phyloP scores from a whole-genome alignment of 352 stramenopile species.

The Globisporangium nunn region DNA sequence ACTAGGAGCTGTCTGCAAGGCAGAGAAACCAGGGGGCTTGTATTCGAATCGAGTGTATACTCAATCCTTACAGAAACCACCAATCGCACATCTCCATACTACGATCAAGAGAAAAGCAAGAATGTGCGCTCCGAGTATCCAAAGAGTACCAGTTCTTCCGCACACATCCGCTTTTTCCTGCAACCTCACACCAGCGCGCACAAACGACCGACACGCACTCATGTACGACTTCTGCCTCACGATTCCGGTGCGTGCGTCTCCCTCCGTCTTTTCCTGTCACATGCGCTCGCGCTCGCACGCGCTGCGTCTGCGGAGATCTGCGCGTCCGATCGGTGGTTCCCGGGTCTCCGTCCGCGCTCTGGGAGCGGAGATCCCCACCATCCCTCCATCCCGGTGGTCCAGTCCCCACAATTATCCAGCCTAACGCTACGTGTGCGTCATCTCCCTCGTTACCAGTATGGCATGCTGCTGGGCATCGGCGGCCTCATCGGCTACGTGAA shows the following conservation, averaged over 20 bases:
- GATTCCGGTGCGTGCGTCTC: constrained; percentile 67
- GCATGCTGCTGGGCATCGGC: constrained; percentile 58
- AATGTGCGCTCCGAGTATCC: background rate
- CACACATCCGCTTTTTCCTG: no score
- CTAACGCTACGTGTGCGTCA: no score
- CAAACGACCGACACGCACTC: background rate
- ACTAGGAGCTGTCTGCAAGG: background rate
- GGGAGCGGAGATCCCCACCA: background rate
- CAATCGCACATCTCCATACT: background rate
- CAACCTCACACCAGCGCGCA: background rate
- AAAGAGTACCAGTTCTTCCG: background rate
- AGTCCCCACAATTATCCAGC: background rate
- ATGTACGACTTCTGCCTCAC: constrained; percentile 89
- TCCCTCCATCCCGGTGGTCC: constrained; percentile 3
- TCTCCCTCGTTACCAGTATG: constrained; percentile 35
- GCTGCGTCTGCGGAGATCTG: background rate
- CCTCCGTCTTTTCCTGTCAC: background rate
- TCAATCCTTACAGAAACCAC: background rate
- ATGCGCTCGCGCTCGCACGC: background rate
- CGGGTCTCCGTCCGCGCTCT: background rate
- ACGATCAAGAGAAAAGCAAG: background rate
- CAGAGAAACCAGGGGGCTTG: background rate
- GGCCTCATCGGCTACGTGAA: constrained; percentile 72
- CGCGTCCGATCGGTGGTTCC: background rate
- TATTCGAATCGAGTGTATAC: background rate